These are phyloP conservation scores for Linnemannia zychae DNA, from an alignment of 192 early-diverging fungal species.

Conservation along the genomic window DNA sequence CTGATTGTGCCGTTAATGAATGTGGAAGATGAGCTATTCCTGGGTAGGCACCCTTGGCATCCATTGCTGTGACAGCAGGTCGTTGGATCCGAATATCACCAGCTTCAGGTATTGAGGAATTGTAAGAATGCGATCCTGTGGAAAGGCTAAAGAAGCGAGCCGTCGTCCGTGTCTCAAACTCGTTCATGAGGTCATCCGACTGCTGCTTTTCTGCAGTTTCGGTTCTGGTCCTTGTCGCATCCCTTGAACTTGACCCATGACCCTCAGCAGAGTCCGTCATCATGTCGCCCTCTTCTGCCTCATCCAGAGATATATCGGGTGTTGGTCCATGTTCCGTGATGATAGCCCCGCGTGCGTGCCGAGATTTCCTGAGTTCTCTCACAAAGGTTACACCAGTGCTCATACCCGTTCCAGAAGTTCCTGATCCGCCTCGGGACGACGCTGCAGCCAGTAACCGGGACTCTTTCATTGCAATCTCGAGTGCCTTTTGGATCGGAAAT, in stretches of 20 bases:
- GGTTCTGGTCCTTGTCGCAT: background rate
- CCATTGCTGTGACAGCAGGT: conserved; percentile 17
- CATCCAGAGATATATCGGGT: conserved; percentile 33
- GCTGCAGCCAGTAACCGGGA: conserved; percentile 37
- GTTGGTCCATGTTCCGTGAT: conserved; percentile 42
- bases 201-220: background rate
- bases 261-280: background rate
- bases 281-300: conserved; percentile 14
- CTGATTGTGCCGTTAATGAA: background rate
- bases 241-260: background rate
- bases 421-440: conserved; percentile 40
- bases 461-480: conserved; percentile 53
- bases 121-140: background rate
- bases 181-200: background rate
- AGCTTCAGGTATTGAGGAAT: background rate
- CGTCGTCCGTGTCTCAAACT: background rate
- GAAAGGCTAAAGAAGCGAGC: conserved; percentile 6
- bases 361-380: conserved; percentile 33
- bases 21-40: conserved; percentile 39
- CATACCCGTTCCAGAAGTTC: conserved; percentile 46
- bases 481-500: conserved; percentile 54
- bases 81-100: conserved; percentile 39
- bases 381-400: conserved; percentile 47
- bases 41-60: conserved; percentile 29
- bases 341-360: conserved; percentile 28